Conservation (phyloP, 1,139 yeast genomes). For the Zygoascus hellenicus region DNA sequence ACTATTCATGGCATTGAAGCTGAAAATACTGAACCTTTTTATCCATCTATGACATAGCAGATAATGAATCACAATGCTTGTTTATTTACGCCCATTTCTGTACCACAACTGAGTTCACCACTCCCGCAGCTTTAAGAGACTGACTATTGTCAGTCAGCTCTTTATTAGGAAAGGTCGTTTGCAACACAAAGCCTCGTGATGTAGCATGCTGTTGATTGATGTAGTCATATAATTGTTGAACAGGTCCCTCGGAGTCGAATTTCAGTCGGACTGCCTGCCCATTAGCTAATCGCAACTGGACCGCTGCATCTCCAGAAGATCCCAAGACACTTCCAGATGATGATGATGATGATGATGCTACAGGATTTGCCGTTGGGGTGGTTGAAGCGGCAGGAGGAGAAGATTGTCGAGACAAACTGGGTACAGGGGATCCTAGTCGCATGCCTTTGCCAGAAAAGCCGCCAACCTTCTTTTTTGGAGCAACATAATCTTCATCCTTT, state of each 20-base stretch:
- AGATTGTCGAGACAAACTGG: slow-evolving; percentile 30
- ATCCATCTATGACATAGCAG: background rate
- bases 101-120: slow-evolving; percentile 80
- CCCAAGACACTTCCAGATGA: slow-evolving; percentile 23
- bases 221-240: slow-evolving; percentile 63
- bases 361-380: slow-evolving; percentile 15
- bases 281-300: slow-evolving; percentile 81
- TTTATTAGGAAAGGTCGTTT: slow-evolving; percentile 79
- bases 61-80: background rate
- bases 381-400: slow-evolving; percentile 18
- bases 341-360: slow-evolving; percentile 14
- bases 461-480: slow-evolving; percentile 61
- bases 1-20: background rate
- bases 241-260: slow-evolving; percentile 60
- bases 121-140: slow-evolving; percentile 67
- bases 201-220: slow-evolving; percentile 47
- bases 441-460: slow-evolving; percentile 86
- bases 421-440: slow-evolving; percentile 84
- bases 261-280: slow-evolving; percentile 66
- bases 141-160: slow-evolving; percentile 54
- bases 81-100: slow-evolving; percentile 38
- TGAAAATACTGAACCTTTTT: background rate
- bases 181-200: slow-evolving; percentile 55
- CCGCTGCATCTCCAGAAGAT: slow-evolving; percentile 61
- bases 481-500: slow-evolving; percentile 71